Evolutionary conservation across 1,284 basidiomycete genomes (phyloP).

Genomic region (Schizopora paradoxa): DNA sequence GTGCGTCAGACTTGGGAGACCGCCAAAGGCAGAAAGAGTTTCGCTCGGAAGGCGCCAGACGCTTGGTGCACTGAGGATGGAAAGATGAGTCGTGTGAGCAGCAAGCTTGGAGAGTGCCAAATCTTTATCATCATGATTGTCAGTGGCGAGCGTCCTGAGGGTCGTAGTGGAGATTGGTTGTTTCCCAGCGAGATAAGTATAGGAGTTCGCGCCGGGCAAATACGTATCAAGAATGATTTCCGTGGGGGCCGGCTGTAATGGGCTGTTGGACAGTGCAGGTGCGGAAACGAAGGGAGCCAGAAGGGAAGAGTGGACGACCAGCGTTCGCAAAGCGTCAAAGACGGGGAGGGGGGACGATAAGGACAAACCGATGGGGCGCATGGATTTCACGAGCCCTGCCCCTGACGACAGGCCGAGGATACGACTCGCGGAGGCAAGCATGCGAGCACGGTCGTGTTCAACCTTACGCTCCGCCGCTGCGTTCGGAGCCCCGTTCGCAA

Average conservation of each 20-base stretch:
- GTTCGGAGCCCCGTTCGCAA: background rate
- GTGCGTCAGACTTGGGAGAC: conserved; percentile 33
- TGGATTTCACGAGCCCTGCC: no score
- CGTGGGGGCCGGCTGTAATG: conserved; percentile 9
- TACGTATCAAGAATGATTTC: conserved; percentile 10
- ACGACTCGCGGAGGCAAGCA: conserved; percentile 5
- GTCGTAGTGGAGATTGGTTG: background rate
- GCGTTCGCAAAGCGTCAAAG: conserved; percentile 8
- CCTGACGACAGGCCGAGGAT: conserved; percentile 13
- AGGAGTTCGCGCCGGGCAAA: background rate
- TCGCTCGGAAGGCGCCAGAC: conserved; percentile 33
- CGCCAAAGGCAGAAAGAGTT: conserved; percentile 32
- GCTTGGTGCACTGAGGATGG: conserved; percentile 35
- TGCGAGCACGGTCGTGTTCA: background rate
- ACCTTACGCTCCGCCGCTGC: background rate
- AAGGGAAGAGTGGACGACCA: conserved; percentile 7
- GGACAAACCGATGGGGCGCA: conserved; percentile 5
- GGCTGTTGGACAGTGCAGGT: background rate
- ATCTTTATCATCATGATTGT: no score
- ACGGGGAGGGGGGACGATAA: conserved; percentile 5
- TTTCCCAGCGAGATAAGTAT: background rate
- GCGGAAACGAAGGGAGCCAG: conserved; percentile 1
- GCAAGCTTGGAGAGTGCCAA: no score
- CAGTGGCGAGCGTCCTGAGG: conserved; percentile 1
- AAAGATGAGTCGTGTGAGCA: conserved; percentile 31